Evolutionary conservation across 2,329 filamentous ascomycete species (phyloP).

Genomic region (Dothidotthia symphoricarpi): DNA sequence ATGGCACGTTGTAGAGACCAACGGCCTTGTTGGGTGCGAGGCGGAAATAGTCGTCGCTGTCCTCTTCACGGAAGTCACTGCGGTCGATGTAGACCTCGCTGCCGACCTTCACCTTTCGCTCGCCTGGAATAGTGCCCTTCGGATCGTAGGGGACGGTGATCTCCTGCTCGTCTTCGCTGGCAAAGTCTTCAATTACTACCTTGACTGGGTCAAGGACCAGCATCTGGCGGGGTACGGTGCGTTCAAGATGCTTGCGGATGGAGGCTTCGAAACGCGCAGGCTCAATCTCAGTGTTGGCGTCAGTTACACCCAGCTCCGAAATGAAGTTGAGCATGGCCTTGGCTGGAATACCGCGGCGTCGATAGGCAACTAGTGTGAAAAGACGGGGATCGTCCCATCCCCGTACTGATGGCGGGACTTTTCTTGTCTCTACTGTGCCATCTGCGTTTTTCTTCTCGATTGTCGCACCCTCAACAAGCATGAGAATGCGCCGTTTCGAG

Average conservation of each 20-base stretch:
- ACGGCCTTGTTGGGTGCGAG: slow-evolving; percentile 73
- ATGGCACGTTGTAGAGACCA: slow-evolving; percentile 68
- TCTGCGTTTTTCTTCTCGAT: slow-evolving; percentile 47
- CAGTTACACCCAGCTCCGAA: slow-evolving; percentile 87
- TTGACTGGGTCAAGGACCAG: slow-evolving; percentile 82
- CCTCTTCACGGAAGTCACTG: slow-evolving; percentile 71
- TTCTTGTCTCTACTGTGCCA: slow-evolving; percentile 39
- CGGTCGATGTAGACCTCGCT: slow-evolving; percentile 82
- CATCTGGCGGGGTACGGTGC: slow-evolving; percentile 84
- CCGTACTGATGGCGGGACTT: slow-evolving; percentile 60
- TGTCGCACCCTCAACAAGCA: slow-evolving; percentile 68
- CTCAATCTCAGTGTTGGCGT: slow-evolving; percentile 74
- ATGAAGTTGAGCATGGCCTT: slow-evolving; percentile 87
- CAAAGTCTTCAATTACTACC: slow-evolving; percentile 76
- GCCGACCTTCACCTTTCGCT: slow-evolving; percentile 64
- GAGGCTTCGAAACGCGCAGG: slow-evolving; percentile 80
- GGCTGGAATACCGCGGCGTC: slow-evolving; percentile 81
- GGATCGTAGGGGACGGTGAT: slow-evolving; percentile 76
- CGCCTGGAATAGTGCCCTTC: slow-evolving; percentile 62
- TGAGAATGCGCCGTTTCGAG: slow-evolving; percentile 79
- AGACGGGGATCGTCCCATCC: slow-evolving; percentile 91
- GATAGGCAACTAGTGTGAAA: slow-evolving; percentile 81
- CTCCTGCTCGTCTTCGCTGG: slow-evolving; percentile 64
- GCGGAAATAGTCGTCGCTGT: slow-evolving; percentile 73
- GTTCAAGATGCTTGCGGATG: slow-evolving; percentile 82